Evolutionary conservation across 2,329 filamentous ascomycete genomes (phyloP).

Genomic region (Aureobasidium sp.): DNA sequence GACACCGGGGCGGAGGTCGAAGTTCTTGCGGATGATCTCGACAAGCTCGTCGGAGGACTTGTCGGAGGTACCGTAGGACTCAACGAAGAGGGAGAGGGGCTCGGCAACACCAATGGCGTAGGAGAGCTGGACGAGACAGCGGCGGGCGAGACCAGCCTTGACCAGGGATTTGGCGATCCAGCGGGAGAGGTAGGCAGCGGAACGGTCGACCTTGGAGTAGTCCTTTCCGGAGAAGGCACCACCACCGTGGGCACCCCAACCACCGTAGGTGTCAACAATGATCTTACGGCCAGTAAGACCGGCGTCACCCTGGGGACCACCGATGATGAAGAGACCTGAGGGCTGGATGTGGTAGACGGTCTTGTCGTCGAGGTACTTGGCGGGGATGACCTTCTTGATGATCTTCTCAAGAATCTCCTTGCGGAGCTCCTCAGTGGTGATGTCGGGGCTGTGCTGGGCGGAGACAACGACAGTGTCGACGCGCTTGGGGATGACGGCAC

Average conservation of each 20-base stretch:
- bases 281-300: constrained; percentile 99
- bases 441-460: constrained; percentile 83
- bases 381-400: constrained; percentile 88
- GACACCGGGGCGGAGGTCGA: constrained; percentile 94
- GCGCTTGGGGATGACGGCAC: constrained; percentile 82
- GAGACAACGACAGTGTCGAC: constrained; percentile 97
- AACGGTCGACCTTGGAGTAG: constrained; percentile 99
- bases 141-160: constrained; percentile 77
- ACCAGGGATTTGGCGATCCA: constrained; percentile 99
- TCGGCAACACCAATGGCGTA: constrained; percentile 99
- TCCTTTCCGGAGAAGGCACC: constrained; percentile 99
- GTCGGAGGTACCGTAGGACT: constrained; percentile 89
- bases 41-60: constrained; percentile 90
- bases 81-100: constrained; percentile 95
- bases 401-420: constrained; percentile 97
- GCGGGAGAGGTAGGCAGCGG: constrained; percentile 90
- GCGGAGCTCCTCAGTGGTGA: constrained; percentile 84
- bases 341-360: constrained; percentile 99
- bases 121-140: constrained; percentile 92
- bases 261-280: constrained; percentile 98
- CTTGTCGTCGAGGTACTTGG: constrained; percentile 82
- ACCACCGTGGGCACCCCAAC: constrained; percentile 98
- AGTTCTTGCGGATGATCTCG: constrained; percentile 89
- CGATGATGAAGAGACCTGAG: constrained; percentile 97
- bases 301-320: constrained; percentile 96